Percentiles rank a stretch among this genome's conserved stretches.
Conservation (phyloP, 345 rosid species). For the Eucalyptus tenuipes region DNA sequence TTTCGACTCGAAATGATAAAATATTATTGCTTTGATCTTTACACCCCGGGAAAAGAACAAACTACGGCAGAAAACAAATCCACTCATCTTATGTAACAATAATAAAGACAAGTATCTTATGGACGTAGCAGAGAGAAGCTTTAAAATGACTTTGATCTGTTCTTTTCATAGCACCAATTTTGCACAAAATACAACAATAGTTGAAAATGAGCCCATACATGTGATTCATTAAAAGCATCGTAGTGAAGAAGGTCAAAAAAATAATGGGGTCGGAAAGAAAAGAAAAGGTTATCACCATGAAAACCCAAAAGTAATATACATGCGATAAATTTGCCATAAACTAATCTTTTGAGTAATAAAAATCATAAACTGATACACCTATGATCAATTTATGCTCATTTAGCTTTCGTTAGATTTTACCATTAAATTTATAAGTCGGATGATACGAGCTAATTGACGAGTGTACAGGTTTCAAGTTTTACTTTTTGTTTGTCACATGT, state of each 20-base stretch:
- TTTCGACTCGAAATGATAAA: background rate
- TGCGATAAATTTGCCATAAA: rapidly evolving
- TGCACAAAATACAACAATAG: background rate
- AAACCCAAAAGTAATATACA: no score
- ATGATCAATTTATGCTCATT: rapidly evolving
- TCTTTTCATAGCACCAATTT: background rate
- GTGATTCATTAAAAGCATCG: background rate
- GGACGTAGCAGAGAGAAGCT: background rate
- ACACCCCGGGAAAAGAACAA: background rate
- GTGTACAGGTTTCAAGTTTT: rapidly evolving
- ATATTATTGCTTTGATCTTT: background rate
- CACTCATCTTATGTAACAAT: background rate
- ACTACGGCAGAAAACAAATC: background rate
- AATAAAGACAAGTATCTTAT: background rate
- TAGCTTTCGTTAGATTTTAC: no score
- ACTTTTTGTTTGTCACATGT: no score
- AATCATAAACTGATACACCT: rapidly evolving
- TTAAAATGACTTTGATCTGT: background rate
- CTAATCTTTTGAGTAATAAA: no score
- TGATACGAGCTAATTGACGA: no score
- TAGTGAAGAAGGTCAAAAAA: background rate
- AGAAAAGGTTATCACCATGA: no score
- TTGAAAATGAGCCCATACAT: background rate
- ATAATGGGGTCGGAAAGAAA: no score
- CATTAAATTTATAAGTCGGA: no score